A percentile compares a stretch with the other conserved stretches of the same genome.
Evolutionary conservation across 306 rosid genomes (phyloP).

Genomic region (Acacia confusa): DNA sequence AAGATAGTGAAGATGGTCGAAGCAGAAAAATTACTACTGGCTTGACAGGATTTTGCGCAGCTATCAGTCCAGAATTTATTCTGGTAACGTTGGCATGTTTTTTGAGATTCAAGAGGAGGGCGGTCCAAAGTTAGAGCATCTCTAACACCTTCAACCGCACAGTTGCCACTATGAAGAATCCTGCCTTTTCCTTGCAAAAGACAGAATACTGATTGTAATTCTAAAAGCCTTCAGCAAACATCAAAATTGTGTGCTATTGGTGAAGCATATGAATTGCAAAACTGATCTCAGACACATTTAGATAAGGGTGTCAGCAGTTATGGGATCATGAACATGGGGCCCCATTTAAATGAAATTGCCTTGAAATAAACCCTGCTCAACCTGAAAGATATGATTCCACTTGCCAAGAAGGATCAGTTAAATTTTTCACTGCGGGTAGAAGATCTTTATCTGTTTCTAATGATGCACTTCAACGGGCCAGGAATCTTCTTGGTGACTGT

Average conservation of each 20-base stretch:
- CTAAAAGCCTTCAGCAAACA: conserved; percentile 36
- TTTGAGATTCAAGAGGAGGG: no score
- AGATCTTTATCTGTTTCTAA: conserved; percentile 79
- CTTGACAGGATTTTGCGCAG: no score
- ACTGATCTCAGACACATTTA: conserved; percentile 18
- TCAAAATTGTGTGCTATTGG: conserved; percentile 3
- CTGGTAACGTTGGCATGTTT: no score
- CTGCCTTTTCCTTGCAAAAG: no score
- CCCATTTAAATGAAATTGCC: conserved; percentile 33
- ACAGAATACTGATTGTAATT: conserved; percentile 26
- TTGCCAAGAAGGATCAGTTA: conserved; percentile 52
- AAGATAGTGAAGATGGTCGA: no score
- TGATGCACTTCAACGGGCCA: conserved; percentile 79
- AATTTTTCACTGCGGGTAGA: conserved; percentile 84
- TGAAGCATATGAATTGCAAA: conserved; percentile 25
- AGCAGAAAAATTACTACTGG: no score
- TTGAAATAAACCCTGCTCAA: conserved; percentile 26
- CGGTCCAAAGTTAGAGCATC: no score
- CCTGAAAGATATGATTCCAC: conserved; percentile 29
- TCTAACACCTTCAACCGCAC: no score
- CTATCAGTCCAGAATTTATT: no score
- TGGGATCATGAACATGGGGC: conserved; percentile 17
- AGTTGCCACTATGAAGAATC: no score
- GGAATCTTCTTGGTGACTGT: conserved; percentile 84
- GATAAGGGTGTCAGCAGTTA: conserved; percentile 25